Evolutionary conservation across 192 early-diverging fungal genomes (phyloP), one percentile per base, ranked within the genome.

Genomic region (Linnemannia schmuckeri): DNA sequence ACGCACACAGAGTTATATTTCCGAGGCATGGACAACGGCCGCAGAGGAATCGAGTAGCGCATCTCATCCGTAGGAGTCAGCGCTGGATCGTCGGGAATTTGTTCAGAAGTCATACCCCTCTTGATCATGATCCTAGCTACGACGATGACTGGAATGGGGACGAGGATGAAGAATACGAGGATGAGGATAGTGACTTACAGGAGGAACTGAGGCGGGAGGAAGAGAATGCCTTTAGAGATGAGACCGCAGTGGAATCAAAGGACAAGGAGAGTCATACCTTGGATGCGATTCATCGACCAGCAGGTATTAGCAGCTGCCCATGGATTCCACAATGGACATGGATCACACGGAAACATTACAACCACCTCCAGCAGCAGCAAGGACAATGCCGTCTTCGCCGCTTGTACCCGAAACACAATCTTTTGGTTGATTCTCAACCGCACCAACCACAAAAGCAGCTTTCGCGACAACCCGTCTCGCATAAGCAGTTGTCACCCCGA

Each of bases 361-460:
- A 33, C 27, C 30, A 33, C 30, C 8, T 33, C 12, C 61, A 66
- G 30, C 61, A 66, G 1, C 61, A 66, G 30, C 61, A 66, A 33
- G 27, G 9, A 33, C n/a, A 12, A 35, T 66, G 27, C 12, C 61
- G 61, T 27, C 55, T 24, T 30, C 61, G 61, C 33, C 61, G 61
- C 24, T 12, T 33, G 27, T 66, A 66, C 12, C 61, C 61, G 8
- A 66, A 17, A 12, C 61, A 33, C 61, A 4, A 33, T 35, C 10
- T 35, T 7, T 27, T 57, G 8, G 55, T 57, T 30, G 18, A 42
- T 74, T 80, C 79, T 35, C 17, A 80, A 66, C 57, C 52, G 79
- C 71, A 74, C 79, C 71, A 80, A 54, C 69, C 55, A 69, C 68
- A 78, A 27, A 8, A 33, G 13, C 61, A 77, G 15, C 30, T 66